Evolutionary conservation across 768 basidiomycete genomes (phyloP).

Genomic region (Tulasnella sp.): DNA sequence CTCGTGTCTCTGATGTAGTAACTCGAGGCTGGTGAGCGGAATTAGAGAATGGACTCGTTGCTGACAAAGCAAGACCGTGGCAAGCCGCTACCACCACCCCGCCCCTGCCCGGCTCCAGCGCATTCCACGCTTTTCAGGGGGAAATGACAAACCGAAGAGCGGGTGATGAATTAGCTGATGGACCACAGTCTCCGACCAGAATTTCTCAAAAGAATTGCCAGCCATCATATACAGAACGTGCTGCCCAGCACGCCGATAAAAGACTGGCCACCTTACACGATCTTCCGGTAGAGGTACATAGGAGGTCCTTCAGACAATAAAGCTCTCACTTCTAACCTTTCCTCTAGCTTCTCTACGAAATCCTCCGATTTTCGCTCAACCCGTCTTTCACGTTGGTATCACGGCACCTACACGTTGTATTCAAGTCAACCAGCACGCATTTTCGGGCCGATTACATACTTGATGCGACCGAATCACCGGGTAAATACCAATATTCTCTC

Average conservation of each 20-base stretch:
- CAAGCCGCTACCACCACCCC: background rate
- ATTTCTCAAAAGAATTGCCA: background rate
- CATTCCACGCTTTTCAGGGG: background rate
- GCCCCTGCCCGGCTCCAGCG: background rate
- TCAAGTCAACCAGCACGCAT: constrained; percentile 52
- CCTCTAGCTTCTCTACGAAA: constrained; percentile 51
- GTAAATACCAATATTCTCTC: background rate
- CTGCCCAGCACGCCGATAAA: background rate
- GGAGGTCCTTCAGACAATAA: background rate
- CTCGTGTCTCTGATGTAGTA: background rate
- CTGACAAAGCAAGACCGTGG: constrained; percentile 9
- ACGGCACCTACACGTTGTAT: constrained; percentile 51
- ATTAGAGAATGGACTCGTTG: constrained; percentile 4
- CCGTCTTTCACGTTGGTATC: constrained; percentile 59
- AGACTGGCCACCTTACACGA: constrained; percentile 17
- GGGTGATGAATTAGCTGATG: background rate
- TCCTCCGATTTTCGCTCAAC: constrained; percentile 69
- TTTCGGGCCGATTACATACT: constrained; percentile 67
- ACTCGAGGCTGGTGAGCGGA: background rate
- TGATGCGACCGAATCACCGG: constrained; percentile 35
- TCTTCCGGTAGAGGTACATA: constrained; percentile 36
- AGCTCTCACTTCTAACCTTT: background rate
- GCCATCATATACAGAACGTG: background rate
- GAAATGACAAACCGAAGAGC: background rate
- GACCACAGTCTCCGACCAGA: background rate